Evolutionary conservation across 2,329 filamentous ascomycete species (phyloP).

Genomic region (Talaromyces sp.): DNA sequence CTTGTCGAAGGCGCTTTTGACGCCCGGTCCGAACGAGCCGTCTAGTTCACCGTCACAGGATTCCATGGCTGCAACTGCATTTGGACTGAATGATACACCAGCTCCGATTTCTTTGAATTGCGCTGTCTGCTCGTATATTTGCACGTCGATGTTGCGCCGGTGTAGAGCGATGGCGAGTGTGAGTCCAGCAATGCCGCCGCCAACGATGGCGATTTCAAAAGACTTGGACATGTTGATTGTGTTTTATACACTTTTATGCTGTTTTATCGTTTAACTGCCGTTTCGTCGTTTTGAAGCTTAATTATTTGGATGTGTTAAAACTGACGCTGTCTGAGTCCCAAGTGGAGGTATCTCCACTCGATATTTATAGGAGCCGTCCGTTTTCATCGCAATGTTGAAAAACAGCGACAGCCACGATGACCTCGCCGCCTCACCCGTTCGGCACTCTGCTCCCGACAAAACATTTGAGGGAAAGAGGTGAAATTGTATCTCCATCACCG

Average conservation of each 20-base stretch:
- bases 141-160: slow-evolving; percentile 40
- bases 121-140: slow-evolving; percentile 52
- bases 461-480: neutral
- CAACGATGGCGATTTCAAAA: slow-evolving; percentile 51
- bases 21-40: neutral
- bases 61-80: slow-evolving; percentile 50
- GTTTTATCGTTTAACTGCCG: no score
- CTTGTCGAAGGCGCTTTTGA: slow-evolving; percentile 20
- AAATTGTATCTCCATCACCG: neutral
- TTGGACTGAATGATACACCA: slow-evolving; percentile 52
- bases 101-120: slow-evolving; percentile 55
- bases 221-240: slow-evolving; percentile 17
- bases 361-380: neutral
- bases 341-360: neutral
- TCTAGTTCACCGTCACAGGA: slow-evolving; percentile 12
- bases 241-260: no score
- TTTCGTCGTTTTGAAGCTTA: neutral
- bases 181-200: slow-evolving; percentile 55
- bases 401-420: neutral
- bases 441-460: neutral
- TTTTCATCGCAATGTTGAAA: neutral
- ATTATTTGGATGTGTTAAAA: neutral
- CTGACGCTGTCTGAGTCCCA: neutral
- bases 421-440: neutral
- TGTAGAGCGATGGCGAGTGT: slow-evolving; percentile 48